Base-by-base conservation (phyloP, 2,329 filamentous ascomycete genomes). In the Ophiognomonia clavigignenti-juglandacearum region DNA sequence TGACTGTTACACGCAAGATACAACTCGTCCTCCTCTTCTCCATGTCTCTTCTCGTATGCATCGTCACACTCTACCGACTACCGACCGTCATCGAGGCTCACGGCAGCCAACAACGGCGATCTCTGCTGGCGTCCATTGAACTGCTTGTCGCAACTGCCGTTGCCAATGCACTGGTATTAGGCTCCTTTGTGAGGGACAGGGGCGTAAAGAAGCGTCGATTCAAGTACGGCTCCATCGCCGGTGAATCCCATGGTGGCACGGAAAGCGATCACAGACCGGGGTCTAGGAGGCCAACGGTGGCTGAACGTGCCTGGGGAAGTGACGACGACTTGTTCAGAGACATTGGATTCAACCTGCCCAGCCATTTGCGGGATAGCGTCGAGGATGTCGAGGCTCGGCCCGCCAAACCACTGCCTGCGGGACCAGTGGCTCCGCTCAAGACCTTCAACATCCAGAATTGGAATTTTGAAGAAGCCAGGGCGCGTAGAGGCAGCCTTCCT, bases 131-230 rank as follows among this genome's bases (percentile, higher is more conserved):
- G 4, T 96, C 91, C 0, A 75, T 95, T 16, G 93, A 98, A 61
- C 85, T 97, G 7, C 75, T 97, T 1, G 91, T 92, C 42, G 91
- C 93, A 5, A 88, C 91, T 0, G 82, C 83, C 0, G 86, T 95
- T 1, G 88, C 92, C 11, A 98, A 97, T 62, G 84, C 86, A 3
- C 75, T 98, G 18, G 87, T 96, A 1, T 78, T 98, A 3, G 92
- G 92, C 11, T 95, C 91, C 0, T 97, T 97, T 60, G 82, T 97
- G 23, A 81, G 92, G 13, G 92, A 97, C 62, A 80, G 88, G 44
- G 93, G 93, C 22, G 72, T 90, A 34, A 97, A 97, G 73, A 96
- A 95, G 67, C 77, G 78, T 47, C 93, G 89, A 61, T 96, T 87
- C 68, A 84, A 85, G 45, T 77, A 80, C 52, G 74, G 74, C 14